A percentile compares a stretch with the other conserved stretches of the same genome.
Evolutionary conservation across 108 stramenopile species (phyloP).

Genomic region (Asterionellopsis glacialis): DNA sequence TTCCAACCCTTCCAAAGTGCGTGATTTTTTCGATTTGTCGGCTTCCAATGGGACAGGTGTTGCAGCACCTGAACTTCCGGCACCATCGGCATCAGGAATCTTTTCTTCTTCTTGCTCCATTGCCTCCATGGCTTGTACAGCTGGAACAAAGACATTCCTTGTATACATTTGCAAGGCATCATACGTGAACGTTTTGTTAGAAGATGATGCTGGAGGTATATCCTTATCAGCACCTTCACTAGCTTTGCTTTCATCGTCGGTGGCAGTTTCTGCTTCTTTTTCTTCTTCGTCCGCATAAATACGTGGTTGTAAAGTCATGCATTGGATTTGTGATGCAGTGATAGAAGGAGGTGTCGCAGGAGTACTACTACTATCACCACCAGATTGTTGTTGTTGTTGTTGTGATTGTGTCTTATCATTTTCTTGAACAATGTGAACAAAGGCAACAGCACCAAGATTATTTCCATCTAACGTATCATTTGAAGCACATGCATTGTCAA

Average conservation of each 20-base stretch:
- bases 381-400: too few species aligned
- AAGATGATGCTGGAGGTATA: neutral
- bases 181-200: constrained; percentile 21
- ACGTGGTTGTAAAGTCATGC: constrained; percentile 37
- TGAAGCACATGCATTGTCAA: too few species aligned
- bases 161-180: constrained; percentile 67
- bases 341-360: too few species aligned
- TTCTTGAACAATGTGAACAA: too few species aligned
- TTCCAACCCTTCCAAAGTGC: constrained; percentile 37
- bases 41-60: neutral
- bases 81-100: neutral
- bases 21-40: constrained; percentile 12
- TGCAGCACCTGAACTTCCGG: neutral
- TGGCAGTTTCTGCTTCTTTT: constrained; percentile 4
- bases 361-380: too few species aligned
- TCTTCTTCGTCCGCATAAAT: constrained; percentile 18
- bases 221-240: constrained; percentile 4
- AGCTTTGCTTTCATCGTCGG: neutral
- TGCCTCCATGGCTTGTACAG: constrained; percentile 44
- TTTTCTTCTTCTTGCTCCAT: constrained; percentile 24
- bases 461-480: too few species aligned
- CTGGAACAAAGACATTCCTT: constrained; percentile 73
- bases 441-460: too few species aligned
- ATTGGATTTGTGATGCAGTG: constrained; percentile 9
- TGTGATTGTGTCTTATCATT: too few species aligned